These are phyloP conservation scores for Fragaria ananassa DNA, from an alignment of 306 rosid genomes.

Conservation along the genomic window DNA sequence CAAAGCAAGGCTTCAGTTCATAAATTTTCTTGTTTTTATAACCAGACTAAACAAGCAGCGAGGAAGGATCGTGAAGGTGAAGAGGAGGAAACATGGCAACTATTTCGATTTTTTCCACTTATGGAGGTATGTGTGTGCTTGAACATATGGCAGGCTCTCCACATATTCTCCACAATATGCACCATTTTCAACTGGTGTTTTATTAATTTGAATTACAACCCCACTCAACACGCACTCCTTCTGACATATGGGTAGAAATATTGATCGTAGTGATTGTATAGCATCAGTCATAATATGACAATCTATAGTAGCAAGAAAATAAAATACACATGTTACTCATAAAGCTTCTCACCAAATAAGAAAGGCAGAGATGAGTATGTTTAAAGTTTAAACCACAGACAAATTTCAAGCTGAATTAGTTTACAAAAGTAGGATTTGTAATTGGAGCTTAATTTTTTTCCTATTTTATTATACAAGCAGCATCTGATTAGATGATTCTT, in stretches of 20 bases:
- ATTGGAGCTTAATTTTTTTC: not conserved
- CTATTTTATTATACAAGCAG: not conserved
- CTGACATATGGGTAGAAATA: not conserved
- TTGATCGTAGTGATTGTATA: not conserved
- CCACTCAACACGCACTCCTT: not conserved
- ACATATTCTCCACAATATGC: not conserved
- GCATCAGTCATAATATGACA: not conserved
- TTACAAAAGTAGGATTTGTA: not conserved
- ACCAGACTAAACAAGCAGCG: constrained; percentile 68
- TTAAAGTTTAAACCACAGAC: not conserved
- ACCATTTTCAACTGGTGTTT: not conserved
- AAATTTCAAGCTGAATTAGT: not conserved
- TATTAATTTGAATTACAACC: not conserved
- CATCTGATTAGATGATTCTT: not conserved
- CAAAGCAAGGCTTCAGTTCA: not conserved
- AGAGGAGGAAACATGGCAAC: constrained; percentile 87
- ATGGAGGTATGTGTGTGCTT: constrained; percentile 62
- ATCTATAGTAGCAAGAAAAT: not conserved
- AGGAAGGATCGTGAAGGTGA: constrained; percentile 67
- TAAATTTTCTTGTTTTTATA: constrained; percentile 11
- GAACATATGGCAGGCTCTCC: constrained; percentile 15
- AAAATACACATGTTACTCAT: not conserved
- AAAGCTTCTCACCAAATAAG: not conserved
- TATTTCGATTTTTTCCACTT: constrained; percentile 82
- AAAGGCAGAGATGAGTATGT: not conserved